Conservation (phyloP, 768 basidiomycete species). For the Mycena indigotica region DNA sequence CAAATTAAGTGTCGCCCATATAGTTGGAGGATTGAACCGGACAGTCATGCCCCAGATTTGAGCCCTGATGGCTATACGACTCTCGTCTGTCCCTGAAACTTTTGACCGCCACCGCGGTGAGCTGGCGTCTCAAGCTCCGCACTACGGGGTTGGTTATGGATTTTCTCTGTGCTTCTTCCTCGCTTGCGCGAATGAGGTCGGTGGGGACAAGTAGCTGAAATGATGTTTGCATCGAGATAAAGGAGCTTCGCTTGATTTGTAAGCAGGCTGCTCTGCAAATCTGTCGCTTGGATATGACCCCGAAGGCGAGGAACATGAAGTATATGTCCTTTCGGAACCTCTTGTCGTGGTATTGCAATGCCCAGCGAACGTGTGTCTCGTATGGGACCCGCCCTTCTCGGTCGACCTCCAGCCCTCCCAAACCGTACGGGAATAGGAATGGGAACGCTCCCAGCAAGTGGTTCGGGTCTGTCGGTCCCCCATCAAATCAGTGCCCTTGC, state of each 20-base stretch:
- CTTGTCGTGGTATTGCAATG: conserved; percentile 31
- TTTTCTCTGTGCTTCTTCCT: conserved; percentile 31
- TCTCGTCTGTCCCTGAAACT: conserved; percentile 38
- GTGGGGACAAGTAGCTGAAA: conserved; percentile 29
- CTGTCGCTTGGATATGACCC: conserved; percentile 30
- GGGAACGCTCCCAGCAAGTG: conserved; percentile 36
- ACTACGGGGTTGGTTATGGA: conserved; percentile 33
- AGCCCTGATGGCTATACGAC: conserved; percentile 21
- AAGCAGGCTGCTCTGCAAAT: conserved; percentile 29
- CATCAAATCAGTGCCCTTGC: conserved; percentile 16
- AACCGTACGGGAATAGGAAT: conserved; percentile 36
- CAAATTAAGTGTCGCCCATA: conserved; percentile 43
- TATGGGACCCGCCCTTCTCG: conserved; percentile 25
- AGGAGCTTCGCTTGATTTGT: conserved; percentile 33
- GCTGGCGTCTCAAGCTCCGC: conserved; percentile 24
- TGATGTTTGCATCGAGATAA: conserved; percentile 20
- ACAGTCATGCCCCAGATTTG: conserved; percentile 41
- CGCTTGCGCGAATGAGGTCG: conserved; percentile 33
- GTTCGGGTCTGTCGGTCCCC: conserved; percentile 28
- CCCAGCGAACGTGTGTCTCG: conserved; percentile 33
- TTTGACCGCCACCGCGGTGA: conserved; percentile 25
- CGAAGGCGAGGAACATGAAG: conserved; percentile 34
- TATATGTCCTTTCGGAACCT: conserved; percentile 26
- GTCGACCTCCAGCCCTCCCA: conserved; percentile 34
- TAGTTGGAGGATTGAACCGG: conserved; percentile 28